A percentile compares a stretch with the other conserved stretches of the same genome.
Evolutionary conservation across 208 protist genomes (phyloP).

Genomic region (Vickermania ingenoplastis): DNA sequence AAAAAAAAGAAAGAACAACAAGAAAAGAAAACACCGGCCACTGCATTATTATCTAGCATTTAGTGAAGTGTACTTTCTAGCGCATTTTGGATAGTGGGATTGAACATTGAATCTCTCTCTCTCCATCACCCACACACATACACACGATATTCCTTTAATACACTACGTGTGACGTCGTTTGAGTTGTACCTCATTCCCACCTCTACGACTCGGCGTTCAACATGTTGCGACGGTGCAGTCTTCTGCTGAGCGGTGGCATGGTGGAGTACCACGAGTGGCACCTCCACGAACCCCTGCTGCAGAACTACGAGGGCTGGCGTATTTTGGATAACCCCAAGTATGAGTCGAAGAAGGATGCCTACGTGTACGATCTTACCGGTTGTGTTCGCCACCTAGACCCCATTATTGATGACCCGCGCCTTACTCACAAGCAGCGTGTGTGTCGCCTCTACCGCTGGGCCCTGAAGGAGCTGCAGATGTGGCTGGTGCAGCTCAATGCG

Average conservation of each 20-base stretch:
- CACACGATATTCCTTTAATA: too few species aligned
- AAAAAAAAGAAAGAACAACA: not conserved
- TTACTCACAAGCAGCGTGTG: slow-evolving; percentile 89
- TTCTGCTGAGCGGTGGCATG: slow-evolving; percentile 70
- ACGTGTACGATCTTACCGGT: slow-evolving; percentile 71
- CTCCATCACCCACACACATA: too few species aligned
- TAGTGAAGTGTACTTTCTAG: too few species aligned
- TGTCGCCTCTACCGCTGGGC: slow-evolving; percentile 86
- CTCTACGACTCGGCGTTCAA: too few species aligned
- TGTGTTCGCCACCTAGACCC: slow-evolving; percentile 82
- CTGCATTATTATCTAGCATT: too few species aligned
- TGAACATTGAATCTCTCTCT: not conserved
- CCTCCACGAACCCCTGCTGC: slow-evolving; percentile 80
- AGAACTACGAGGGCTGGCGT: slow-evolving; percentile 90
- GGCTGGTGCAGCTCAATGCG: slow-evolving; percentile 74
- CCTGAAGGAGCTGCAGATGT: slow-evolving; percentile 85
- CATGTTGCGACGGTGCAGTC: slow-evolving; percentile 72
- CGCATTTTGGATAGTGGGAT: not conserved
- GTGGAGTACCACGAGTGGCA: slow-evolving; percentile 90
- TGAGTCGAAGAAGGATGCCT: slow-evolving; percentile 66
- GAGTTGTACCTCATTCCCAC: too few species aligned
- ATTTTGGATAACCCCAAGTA: slow-evolving; percentile 87
- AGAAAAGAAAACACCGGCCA: too few species aligned
- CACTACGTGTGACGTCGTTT: too few species aligned
- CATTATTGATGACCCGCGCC: slow-evolving; percentile 88